Base-by-base conservation (phyloP, 2,329 filamentous ascomycete species). In the Ciborinia camelliae region DNA sequence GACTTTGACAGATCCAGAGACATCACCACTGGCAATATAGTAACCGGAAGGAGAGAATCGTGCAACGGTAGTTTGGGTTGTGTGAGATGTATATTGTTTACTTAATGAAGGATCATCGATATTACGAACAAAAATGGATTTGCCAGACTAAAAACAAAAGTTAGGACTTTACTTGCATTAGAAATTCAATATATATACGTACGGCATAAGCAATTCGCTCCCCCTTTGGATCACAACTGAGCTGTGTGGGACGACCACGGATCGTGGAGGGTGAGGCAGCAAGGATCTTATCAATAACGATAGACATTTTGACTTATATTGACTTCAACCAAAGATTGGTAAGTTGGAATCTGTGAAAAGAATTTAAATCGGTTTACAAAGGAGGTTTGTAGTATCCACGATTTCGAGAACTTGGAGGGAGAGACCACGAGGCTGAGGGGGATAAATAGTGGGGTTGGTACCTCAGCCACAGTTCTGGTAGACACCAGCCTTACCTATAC, bases 11-110 rank as follows among this genome's bases (percentile, higher is more conserved):
- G 86, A 84, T 59, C 95, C 95, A 1, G 89, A 87, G 15, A 87
- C 86, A 79, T 99, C 95, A 72, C 94, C 95, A 70, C 91, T 96
- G 47, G 95, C 95, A 67, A 98, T 85, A 76, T 97, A 98, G 82
- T 92, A 98, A 68, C 94, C 93, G 54, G 90, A 96, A 7, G 95
- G 95, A 2, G 94, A 86, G 81, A 99, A 98, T 63, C 92, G 90
- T 53, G 95, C 95, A 68, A 98, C 91, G 3, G 92, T 97, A 1
- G 95, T 97, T 68, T 89, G 84, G 53, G 90, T 84, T 54, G 91
- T 97, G 80, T 99, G 95, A 72, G 90, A 89, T 18, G 89, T 96
- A 79, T 98, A 99, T 78, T 99, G 93, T 75, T 90, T 92, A 77
- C 88, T 88, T 68, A 89, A 79, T 70, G 91, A 84, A 61, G 94